A percentile compares a stretch with the other conserved stretches of the same genome.
Evolutionary conservation across 495 filamentous ascomycete genomes (phyloP).

Genomic region (Penicilliopsis zonata): DNA sequence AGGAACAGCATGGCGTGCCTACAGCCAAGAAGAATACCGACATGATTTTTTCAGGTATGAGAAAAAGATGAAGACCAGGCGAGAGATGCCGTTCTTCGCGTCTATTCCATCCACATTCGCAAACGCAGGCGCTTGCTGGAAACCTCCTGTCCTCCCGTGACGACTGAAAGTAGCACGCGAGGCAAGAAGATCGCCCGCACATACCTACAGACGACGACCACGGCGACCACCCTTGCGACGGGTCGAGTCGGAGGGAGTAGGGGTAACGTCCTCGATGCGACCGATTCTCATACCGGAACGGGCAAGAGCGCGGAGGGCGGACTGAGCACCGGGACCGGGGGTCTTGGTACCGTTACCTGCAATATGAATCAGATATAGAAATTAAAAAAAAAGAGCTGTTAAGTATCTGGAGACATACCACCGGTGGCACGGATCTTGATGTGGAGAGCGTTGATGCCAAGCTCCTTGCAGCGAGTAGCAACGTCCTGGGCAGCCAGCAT

Average conservation of each 20-base stretch:
- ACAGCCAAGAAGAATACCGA: slow-evolving; percentile 16
- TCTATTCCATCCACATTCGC: slow-evolving; percentile 45
- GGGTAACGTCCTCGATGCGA: slow-evolving; percentile 98
- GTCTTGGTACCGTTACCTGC: slow-evolving; percentile 98
- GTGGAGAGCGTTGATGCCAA: slow-evolving; percentile 97
- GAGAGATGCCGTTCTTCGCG: slow-evolving; percentile 42
- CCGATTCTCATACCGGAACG: slow-evolving; percentile 99
- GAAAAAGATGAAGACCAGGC: slow-evolving; percentile 44
- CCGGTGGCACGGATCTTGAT: slow-evolving; percentile 99
- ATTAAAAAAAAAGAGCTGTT: slow-evolving; percentile 3
- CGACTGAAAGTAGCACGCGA: slow-evolving; percentile 9
- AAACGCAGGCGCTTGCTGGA: slow-evolving; percentile 19
- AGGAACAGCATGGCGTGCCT: slow-evolving; percentile 1
- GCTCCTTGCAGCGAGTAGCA: slow-evolving; percentile 94
- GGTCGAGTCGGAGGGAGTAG: slow-evolving; percentile 96
- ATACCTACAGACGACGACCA: slow-evolving; percentile 93
- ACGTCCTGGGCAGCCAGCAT: slow-evolving; percentile 98
- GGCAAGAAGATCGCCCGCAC: slow-evolving; percentile 18
- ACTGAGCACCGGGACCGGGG: slow-evolving; percentile 95
- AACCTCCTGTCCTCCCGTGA: slow-evolving; percentile 26
- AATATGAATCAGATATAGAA: slow-evolving; percentile 1
- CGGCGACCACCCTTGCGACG: slow-evolving; percentile 99
- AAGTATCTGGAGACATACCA: no score
- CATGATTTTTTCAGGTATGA: slow-evolving; percentile 30
- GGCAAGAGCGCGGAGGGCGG: slow-evolving; percentile 94